These are phyloP conservation scores for Chimonanthus salicifolius DNA, from an alignment of 164 flowering plant genomes.

Conservation along the genomic window DNA sequence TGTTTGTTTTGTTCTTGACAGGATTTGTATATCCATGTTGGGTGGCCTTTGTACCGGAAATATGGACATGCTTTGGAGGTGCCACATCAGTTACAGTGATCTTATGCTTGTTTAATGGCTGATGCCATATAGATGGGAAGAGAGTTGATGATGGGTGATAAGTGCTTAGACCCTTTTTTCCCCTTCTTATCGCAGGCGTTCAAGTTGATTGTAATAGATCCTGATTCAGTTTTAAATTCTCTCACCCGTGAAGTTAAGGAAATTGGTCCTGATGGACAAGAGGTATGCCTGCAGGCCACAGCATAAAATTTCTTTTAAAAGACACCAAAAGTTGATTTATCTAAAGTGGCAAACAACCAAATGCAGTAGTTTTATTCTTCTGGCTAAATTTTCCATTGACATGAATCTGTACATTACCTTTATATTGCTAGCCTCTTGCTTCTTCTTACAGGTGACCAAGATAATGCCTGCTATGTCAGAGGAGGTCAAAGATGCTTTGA, in stretches of 20 bases:
- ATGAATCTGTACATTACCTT: neutral
- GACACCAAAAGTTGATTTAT: neutral
- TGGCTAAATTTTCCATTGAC: neutral
- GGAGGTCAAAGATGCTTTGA: slow-evolving; percentile 76
- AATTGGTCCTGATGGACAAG: slow-evolving; percentile 82
- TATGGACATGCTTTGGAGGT: slow-evolving; percentile 99
- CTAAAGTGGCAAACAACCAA: neutral
- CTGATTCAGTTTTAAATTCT: slow-evolving; percentile 65
- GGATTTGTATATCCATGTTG: slow-evolving; percentile 84
- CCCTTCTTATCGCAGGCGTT: slow-evolving; percentile 52
- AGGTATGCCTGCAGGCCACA: slow-evolving; percentile 35
- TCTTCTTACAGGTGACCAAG: slow-evolving; percentile 55
- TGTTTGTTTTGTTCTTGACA: slow-evolving; percentile 22
- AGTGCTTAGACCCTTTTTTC: neutral
- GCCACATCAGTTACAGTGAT: neutral
- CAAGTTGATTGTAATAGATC: slow-evolving; percentile 72
- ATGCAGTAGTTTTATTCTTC: neutral
- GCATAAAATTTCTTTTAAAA: neutral
- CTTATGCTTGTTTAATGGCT: too few species aligned
- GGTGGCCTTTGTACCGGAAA: slow-evolving; percentile 88
- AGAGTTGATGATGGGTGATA: too few species aligned
- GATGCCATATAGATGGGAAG: too few species aligned
- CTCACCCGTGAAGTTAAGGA: slow-evolving; percentile 89
- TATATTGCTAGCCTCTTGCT: neutral
- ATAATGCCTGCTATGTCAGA: slow-evolving; percentile 82